A percentile compares a stretch with the other conserved stretches of the same genome.
phyloP scores from a whole-genome alignment of 73 alveolate genomes.

The Paramecium sonneborni region DNA sequence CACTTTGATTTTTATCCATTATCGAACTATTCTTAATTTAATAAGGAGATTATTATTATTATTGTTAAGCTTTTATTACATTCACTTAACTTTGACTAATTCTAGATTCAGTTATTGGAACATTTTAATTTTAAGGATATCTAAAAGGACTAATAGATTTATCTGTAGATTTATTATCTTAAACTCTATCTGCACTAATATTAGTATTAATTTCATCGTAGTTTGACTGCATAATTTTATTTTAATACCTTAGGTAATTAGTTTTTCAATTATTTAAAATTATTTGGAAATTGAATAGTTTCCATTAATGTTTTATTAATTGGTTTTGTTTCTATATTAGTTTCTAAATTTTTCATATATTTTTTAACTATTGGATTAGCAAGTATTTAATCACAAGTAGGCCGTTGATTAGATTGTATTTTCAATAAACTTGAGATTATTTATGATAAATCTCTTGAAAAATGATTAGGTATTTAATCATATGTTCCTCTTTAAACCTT shows the following conservation, averaged over 20 bases:
- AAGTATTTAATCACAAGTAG: constrained; percentile 46
- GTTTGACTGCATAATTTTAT: constrained; percentile 21
- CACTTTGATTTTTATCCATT: neutral
- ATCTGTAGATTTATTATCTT: constrained; percentile 30
- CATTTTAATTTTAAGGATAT: neutral
- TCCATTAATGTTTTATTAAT: neutral
- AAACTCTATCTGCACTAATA: neutral
- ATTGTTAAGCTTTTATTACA: neutral
- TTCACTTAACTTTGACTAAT: constrained; percentile 23
- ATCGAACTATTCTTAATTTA: neutral
- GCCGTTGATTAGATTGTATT: constrained; percentile 36
- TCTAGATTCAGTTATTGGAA: neutral
- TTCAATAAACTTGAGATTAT: constrained; percentile 13
- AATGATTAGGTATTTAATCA: constrained; percentile 46
- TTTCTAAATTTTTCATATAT: neutral
- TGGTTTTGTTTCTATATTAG: neutral
- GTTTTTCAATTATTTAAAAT: neutral
- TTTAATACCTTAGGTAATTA: constrained; percentile 2
- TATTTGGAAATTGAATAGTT: constrained; percentile 37
- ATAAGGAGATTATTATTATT: neutral
- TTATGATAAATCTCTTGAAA: constrained; percentile 33
- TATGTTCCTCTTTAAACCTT: constrained; percentile 62
- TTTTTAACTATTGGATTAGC: constrained; percentile 9
- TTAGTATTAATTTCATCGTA: constrained; percentile 6
- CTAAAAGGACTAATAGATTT: constrained; percentile 40